Conservation (phyloP, 1,284 basidiomycete species). For the Tilletia walkeri region DNA sequence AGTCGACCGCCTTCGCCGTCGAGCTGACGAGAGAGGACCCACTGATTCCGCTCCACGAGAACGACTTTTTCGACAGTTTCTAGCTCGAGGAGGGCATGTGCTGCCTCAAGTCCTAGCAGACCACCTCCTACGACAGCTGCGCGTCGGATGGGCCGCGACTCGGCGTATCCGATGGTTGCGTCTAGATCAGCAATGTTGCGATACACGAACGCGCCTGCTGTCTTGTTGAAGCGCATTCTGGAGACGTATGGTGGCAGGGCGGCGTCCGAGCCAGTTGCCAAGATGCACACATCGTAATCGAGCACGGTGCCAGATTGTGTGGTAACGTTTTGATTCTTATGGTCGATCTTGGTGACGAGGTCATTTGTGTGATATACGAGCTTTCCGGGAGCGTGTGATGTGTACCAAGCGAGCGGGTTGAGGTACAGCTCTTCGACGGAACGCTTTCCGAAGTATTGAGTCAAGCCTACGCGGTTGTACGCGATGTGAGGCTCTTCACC, state of each 20-base stretch:
- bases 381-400: conserved; percentile 45
- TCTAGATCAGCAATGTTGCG: conserved; percentile 63
- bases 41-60: conserved; percentile 66
- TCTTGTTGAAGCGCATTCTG: conserved; percentile 57
- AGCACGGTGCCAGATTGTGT: conserved; percentile 62
- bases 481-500: conserved; percentile 69
- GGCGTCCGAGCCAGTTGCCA: conserved; percentile 72
- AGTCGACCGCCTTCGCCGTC: conserved; percentile 70
- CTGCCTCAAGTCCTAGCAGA: conserved; percentile 71
- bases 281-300: conserved; percentile 62
- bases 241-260: conserved; percentile 67
- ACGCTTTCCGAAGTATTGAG: conserved; percentile 68
- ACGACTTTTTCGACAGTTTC: conserved; percentile 59
- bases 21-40: conserved; percentile 70
- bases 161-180: conserved; percentile 37
- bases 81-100: conserved; percentile 70
- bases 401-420: conserved; percentile 67
- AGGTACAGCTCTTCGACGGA: conserved; percentile 69
- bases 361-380: conserved; percentile 49
- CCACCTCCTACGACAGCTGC: conserved; percentile 72
- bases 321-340: conserved; percentile 59
- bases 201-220: conserved; percentile 69
- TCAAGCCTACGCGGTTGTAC: conserved; percentile 65
- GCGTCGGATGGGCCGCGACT: conserved; percentile 61
- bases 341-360: conserved; percentile 61